Conservation (phyloP, 2,329 filamentous ascomycete species). For the Aspergillus alliaceus region DNA sequence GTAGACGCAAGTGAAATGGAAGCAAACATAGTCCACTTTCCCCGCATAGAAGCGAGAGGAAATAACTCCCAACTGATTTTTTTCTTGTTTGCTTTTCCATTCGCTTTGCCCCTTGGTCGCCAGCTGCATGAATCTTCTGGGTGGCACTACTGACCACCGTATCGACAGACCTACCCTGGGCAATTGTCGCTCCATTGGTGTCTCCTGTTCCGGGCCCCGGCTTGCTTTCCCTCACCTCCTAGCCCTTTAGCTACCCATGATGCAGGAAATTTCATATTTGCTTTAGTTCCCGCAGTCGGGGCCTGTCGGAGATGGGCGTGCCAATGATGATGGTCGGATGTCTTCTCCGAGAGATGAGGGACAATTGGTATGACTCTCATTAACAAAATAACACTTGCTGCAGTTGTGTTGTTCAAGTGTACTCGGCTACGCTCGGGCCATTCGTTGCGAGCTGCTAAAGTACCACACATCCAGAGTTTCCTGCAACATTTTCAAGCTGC, state of each 20-base stretch:
- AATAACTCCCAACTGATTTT: background rate
- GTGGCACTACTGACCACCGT: background rate
- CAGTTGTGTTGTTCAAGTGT: background rate
- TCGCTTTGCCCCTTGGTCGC: background rate
- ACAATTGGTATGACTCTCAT: background rate
- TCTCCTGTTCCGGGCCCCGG: background rate
- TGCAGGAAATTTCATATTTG: background rate
- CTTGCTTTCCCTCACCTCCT: background rate
- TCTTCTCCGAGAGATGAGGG: background rate
- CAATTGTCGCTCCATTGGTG: background rate
- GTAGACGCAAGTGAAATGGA: background rate
- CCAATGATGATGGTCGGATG: background rate
- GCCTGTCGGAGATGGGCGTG: background rate
- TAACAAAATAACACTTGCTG: background rate
- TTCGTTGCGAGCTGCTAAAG: background rate
- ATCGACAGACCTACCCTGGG: background rate
- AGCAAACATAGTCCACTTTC: constrained; percentile 8
- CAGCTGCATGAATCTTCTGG: background rate
- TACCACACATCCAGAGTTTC: background rate
- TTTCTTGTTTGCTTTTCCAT: background rate
- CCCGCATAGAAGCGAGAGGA: constrained; percentile 21
- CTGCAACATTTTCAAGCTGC: background rate
- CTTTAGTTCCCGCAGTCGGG: background rate
- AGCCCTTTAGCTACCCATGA: background rate
- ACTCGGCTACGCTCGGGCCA: background rate